phyloP scores from a whole-genome alignment of 192 early-diverging fungal genomes.

The Spizellomyces sp. region DNA sequence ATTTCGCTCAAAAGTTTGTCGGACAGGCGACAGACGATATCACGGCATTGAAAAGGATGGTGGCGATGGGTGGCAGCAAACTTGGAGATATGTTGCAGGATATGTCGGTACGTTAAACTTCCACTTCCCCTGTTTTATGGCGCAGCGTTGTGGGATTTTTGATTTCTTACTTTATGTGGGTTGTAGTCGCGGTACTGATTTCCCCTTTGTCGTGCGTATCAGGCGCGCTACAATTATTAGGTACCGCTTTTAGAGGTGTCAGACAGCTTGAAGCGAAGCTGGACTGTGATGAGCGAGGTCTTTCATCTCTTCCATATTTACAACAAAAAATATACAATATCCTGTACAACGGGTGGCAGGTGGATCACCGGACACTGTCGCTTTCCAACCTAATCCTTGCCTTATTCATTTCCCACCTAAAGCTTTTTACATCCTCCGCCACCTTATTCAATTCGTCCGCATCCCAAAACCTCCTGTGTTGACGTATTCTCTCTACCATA shows the following conservation, averaged over 20 bases:
- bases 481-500: constrained; percentile 4
- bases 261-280: no score
- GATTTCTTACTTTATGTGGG: neutral
- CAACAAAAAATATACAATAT: constrained; percentile 3
- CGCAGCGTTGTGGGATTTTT: no score
- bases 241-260: neutral
- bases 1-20: constrained; percentile 59
- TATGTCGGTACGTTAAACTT: constrained; percentile 46
- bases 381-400: neutral
- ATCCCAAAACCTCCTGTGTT: constrained; percentile 10
- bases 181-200: neutral
- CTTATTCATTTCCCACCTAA: constrained; percentile 23
- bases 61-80: constrained; percentile 46
- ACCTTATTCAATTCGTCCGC: constrained; percentile 4
- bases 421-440: constrained; percentile 3
- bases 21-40: constrained; percentile 58
- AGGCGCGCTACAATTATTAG: neutral
- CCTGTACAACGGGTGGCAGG: neutral
- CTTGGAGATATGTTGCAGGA: constrained; percentile 50
- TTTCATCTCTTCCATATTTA: neutral
- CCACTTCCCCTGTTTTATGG: no score
- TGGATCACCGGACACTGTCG: constrained; percentile 2
- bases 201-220: neutral
- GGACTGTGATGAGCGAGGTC: neutral
- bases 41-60: constrained; percentile 43